Evolutionary conservation across 2,329 filamentous ascomycete genomes (phyloP), one percentile per base, ranked within the genome.

Genomic region (Eutypa lata): DNA sequence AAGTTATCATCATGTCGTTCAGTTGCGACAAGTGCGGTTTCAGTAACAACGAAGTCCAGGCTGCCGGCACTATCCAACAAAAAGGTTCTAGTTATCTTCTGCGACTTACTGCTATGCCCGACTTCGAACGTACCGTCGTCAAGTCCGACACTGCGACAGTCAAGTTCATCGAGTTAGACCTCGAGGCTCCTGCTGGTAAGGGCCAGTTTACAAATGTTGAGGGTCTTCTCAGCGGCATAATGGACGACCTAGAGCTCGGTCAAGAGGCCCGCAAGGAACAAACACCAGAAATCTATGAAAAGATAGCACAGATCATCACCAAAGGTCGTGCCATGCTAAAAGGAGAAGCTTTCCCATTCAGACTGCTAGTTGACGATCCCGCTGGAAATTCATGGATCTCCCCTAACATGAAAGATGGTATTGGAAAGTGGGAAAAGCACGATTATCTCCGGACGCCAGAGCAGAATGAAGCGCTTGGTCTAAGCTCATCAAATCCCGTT

Each of bases 1-100:
- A 99, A 72, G 87, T 99, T 58, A 91, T 99, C 65, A 84, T 99
- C 71, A 96, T 97, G 87, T 97, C 93, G 57, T 99, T 99, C 73
- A 83, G 84, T 60, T 99, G 94, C 78, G 86, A 90, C 6, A 84
- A 97, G 73, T 99, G 94, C 76, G 78, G 86, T 68, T 88, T 93
- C 73, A 85, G 88, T 60, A 96, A 97, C 77, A 92, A 92, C 71
- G 93, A 97, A 65, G 89, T 99, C 63, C 93, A 97, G 69, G 86
- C 92, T 8, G 94, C 94, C 26, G 91, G 91, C 56, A 84, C 91
- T 63, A 93, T 97, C 57, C 94, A 97, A 74, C 88, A 91, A 63
- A 90, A 90, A 65, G 94, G 94, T 50, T 80, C 84, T 19, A 90
- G 88, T 68, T 96, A 93, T 73, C 87, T 91, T 52, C 81, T 97